Conservation (phyloP, 2,329 filamentous ascomycete species). For the Lachnellula willkommii region DNA sequence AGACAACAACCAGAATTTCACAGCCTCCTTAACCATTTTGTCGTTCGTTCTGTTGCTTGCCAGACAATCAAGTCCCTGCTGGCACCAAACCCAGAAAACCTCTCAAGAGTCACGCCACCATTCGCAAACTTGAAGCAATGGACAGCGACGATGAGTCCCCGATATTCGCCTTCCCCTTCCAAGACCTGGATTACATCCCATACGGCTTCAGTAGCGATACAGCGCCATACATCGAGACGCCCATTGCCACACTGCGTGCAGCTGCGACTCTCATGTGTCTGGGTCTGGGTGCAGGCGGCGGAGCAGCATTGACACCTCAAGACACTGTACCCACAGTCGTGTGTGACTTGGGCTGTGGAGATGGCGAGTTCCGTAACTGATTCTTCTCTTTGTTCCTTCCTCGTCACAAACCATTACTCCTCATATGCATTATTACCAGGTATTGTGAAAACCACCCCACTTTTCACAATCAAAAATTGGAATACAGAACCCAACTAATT, state of each 20-base stretch:
- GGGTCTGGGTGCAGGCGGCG: neutral
- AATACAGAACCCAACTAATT: slow-evolving; percentile 1
- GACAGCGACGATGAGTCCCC: slow-evolving; percentile 18
- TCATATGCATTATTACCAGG: neutral
- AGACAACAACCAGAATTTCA: too few species aligned
- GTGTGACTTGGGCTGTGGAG: slow-evolving; percentile 22
- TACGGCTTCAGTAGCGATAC: slow-evolving; percentile 14
- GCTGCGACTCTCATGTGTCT: slow-evolving; percentile 23
- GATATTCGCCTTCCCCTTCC: slow-evolving; percentile 24
- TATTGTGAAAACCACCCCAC: too few species aligned
- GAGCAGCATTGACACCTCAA: slow-evolving; percentile 4
- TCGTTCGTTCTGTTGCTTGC: too few species aligned
- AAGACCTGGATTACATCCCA: slow-evolving; percentile 25
- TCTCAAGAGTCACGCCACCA: neutral
- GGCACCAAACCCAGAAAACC: too few species aligned
- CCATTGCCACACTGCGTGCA: slow-evolving; percentile 20
- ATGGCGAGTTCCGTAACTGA: slow-evolving; percentile 21
- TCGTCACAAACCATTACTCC: neutral
- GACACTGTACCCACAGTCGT: slow-evolving; percentile 8
- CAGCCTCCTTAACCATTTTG: too few species aligned
- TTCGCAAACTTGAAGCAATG: slow-evolving; percentile 6
- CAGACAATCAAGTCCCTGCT: too few species aligned
- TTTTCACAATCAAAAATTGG: neutral
- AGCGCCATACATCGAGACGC: slow-evolving; percentile 22
- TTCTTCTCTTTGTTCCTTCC: neutral